Base-by-base conservation (phyloP, 2,329 filamentous ascomycete species). In the Curvularia eragrostidis region DNA sequence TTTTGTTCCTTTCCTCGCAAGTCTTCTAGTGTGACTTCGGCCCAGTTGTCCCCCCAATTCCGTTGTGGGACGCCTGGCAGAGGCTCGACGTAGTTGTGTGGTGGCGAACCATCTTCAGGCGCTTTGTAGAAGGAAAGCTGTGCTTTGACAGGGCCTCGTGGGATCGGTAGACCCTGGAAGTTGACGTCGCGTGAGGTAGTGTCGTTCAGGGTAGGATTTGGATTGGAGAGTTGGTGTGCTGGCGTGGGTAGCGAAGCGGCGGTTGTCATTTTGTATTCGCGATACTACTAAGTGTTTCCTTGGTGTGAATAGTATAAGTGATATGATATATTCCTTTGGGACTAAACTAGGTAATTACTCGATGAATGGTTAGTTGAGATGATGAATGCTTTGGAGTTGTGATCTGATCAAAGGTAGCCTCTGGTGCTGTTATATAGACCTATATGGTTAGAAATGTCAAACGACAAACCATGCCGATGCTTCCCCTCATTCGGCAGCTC, bases 1-100 rank as follows among this genome's bases (percentile, higher is more conserved):
- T 83, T 78, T 3, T 79, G 71, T 72, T 95, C 91, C 50, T 80
- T 81, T 49, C 88, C 89, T 52, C 93, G 90, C 67, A 93, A 83
- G 78, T 97, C 93, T 60, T 83, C 79, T 68, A 97, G 84, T 4
- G 73, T 71, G 28, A 91, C 85, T 2, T 81, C 72, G 21, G 86
- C 81, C 8, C 68, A 73, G 30, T 63, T 50, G 23, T 74, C 77
- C 52, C 76, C 76, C 76, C 85, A 90, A 82, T 96, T 96, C 63
- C 83, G 83, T 69, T 86, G 83, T 0, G 87, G 86, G 24, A 83
- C 70, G 56, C 87, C 89, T 0, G 89, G 85, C 0, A 85, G 86
- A 8, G 79, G 74, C 62, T 91, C 87, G 67, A 92, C 88, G 74
- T 87, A 87, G 54, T 72, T 71, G 58, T 72, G 58, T 24, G 70